Percentiles rank a stretch among this genome's conserved stretches.
Conservation (phyloP, 768 basidiomycete genomes). For the Suillus luteus region DNA sequence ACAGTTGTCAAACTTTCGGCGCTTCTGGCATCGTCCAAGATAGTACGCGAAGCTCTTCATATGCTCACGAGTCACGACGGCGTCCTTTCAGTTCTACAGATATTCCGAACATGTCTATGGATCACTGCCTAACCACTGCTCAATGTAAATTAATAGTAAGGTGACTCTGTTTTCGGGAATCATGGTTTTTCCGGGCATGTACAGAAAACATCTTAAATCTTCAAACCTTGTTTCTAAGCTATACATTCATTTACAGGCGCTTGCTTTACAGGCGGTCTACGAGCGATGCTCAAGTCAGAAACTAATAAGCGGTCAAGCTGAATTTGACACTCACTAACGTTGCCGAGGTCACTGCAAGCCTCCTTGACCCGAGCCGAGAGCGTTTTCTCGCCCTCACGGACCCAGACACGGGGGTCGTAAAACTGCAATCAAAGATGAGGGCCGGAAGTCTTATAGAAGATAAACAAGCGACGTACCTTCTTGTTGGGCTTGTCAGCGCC, state of each 20-base stretch:
- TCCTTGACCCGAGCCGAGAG: conserved; percentile 84
- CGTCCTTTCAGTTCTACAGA: not conserved
- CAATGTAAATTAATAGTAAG: not conserved
- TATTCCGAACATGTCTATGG: not conserved
- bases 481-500: conserved; percentile 98
- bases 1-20: conserved; percentile 1
- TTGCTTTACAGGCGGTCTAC: conserved; percentile 15
- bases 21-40: not conserved
- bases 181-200: not conserved
- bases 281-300: conserved; percentile 23
- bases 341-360: conserved; percentile 90
- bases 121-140: not conserved
- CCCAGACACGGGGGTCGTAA: conserved; percentile 98
- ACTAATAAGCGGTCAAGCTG: not conserved
- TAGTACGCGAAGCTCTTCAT: not conserved
- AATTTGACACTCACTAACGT: conserved; percentile 44
- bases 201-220: not conserved
- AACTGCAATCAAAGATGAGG: conserved; percentile 43
- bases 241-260: not conserved
- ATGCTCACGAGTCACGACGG: not conserved
- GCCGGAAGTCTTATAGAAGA: not conserved
- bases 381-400: conserved; percentile 98
- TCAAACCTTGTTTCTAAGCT: not conserved
- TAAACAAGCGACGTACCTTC: conserved; percentile 57
- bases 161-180: not conserved